A percentile compares a stretch with the other conserved stretches of the same genome.
Conservation (phyloP, 2,329 filamentous ascomycete species). For the Pseudogymnoascus sp. region DNA sequence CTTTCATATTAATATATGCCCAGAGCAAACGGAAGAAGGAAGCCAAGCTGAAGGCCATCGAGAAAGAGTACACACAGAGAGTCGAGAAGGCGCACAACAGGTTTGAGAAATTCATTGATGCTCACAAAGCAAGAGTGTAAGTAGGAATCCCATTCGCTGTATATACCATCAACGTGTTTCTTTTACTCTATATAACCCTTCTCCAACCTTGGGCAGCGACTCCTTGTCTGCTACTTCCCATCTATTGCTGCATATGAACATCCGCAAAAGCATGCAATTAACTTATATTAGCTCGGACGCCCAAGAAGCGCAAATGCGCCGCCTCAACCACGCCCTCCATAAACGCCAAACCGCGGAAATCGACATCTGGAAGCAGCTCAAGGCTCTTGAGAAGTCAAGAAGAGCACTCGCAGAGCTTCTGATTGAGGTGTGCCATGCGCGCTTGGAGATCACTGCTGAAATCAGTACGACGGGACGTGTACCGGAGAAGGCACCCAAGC, state of each 20-base stretch:
- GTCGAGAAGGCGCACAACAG: conserved; percentile 19
- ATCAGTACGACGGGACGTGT: neutral
- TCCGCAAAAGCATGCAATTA: neutral
- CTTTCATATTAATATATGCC: neutral
- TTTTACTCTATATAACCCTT: neutral
- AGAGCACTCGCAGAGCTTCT: neutral
- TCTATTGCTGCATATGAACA: neutral
- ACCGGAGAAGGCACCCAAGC: neutral
- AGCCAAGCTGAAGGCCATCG: conserved; percentile 22
- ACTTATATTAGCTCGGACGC: neutral
- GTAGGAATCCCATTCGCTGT: conserved; percentile 10
- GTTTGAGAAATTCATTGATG: conserved; percentile 20
- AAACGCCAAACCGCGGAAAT: neutral
- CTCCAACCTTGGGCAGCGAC: neutral
- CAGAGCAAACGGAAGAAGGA: conserved; percentile 22
- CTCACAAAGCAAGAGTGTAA: conserved; percentile 21
- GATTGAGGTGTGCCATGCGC: neutral
- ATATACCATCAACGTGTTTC: neutral
- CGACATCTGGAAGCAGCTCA: conserved; percentile 4
- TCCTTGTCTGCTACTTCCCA: neutral
- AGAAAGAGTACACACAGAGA: conserved; percentile 19
- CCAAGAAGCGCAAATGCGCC: neutral
- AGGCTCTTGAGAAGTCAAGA: neutral
- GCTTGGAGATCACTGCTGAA: neutral
- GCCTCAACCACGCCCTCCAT: neutral